Conservation (phyloP, 1,284 basidiomycete genomes). For the Rhodofomes roseus region DNA sequence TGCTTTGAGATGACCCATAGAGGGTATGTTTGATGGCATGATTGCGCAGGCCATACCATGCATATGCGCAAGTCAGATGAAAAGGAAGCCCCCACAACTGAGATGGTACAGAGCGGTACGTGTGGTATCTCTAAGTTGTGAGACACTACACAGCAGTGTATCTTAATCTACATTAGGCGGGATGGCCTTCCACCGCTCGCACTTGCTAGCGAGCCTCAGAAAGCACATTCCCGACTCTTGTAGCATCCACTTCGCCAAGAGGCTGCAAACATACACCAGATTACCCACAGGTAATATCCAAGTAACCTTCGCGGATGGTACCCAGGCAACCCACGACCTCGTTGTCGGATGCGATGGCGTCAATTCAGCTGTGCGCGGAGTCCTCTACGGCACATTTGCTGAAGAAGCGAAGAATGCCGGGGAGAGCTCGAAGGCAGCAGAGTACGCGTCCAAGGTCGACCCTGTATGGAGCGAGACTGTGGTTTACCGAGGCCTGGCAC, state of each 20-base stretch:
- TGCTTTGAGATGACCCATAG: no score
- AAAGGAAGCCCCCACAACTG: no score
- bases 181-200: no score
- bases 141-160: no score
- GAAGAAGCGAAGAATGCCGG: no score
- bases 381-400: constrained; percentile 20
- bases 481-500: constrained; percentile 14
- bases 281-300: constrained; percentile 9
- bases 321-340: constrained; percentile 35
- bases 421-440: not conserved
- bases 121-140: no score
- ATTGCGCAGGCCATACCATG: no score
- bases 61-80: no score
- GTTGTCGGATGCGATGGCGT: constrained; percentile 46
- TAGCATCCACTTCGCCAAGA: constrained; percentile 36
- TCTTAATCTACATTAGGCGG: no score
- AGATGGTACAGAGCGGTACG: no score
- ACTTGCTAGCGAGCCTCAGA: constrained; percentile 20
- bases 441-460: not conserved
- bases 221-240: constrained; percentile 29
- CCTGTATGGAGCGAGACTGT: constrained; percentile 15
- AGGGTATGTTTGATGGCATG: no score
- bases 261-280: constrained; percentile 32
- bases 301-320: constrained; percentile 35
- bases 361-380: constrained; percentile 40